These are phyloP conservation scores for Claviceps purpurea DNA, from an alignment of 2,329 filamentous ascomycete genomes.

Conservation along the genomic window DNA sequence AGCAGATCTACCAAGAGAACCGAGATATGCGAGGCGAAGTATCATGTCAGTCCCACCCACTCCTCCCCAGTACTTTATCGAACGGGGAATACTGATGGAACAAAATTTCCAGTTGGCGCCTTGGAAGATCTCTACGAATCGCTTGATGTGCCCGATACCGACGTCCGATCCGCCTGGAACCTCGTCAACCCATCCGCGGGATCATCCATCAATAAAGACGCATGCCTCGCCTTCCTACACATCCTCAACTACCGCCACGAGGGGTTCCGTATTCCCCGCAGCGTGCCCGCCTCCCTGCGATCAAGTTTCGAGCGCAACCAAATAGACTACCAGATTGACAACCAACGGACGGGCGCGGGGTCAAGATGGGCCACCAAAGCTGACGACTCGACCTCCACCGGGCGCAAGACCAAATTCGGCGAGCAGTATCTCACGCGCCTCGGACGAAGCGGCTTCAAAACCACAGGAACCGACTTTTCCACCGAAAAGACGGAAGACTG, in stretches of 20 bases:
- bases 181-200: constrained; percentile 84
- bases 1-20: constrained; percentile 92
- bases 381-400: constrained; percentile 69
- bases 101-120: constrained; percentile 45
- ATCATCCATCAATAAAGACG: constrained; percentile 83
- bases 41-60: constrained; percentile 42
- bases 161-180: constrained; percentile 90
- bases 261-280: constrained; percentile 84
- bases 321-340: constrained; percentile 90
- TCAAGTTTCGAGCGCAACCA: constrained; percentile 88
- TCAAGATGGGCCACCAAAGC: constrained; percentile 69
- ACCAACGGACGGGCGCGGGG: constrained; percentile 46
- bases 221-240: constrained; percentile 85
- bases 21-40: constrained; percentile 77
- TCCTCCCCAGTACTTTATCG: too few relatives aligned
- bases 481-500: constrained; percentile 81
- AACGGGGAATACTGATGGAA: neutral
- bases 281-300: constrained; percentile 80
- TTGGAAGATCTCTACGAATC: constrained; percentile 77
- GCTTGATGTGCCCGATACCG: constrained; percentile 59
- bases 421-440: constrained; percentile 90
- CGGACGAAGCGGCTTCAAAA: constrained; percentile 69
- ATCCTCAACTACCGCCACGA: constrained; percentile 94
- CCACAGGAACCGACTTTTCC: constrained; percentile 81
- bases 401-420: constrained; percentile 92